These are phyloP conservation scores for Fomitopsis pulvina DNA, from an alignment of 768 basidiomycete genomes.

Conservation along the genomic window DNA sequence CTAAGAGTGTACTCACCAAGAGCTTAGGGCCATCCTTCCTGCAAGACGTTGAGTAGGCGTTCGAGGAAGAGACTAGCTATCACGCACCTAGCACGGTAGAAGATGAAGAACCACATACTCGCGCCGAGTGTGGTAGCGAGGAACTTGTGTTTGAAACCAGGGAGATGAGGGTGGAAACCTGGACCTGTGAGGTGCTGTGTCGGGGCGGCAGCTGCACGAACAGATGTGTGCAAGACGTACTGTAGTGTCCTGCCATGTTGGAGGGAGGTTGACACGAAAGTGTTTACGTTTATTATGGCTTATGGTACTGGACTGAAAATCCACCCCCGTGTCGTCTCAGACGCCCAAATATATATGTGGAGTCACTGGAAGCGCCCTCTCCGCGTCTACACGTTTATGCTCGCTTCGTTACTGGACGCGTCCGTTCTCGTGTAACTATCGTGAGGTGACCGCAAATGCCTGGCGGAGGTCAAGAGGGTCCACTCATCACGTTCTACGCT, in stretches of 20 bases:
- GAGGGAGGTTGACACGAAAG: slow-evolving; percentile 10
- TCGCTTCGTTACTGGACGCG: background rate
- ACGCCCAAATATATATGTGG: background rate
- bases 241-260: slow-evolving; percentile 24
- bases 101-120: slow-evolving; percentile 98
- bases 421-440: background rate
- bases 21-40: slow-evolving; percentile 33
- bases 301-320: background rate
- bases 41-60: slow-evolving; percentile 17
- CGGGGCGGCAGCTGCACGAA: background rate
- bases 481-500: slow-evolving; percentile 33
- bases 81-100: slow-evolving; percentile 86
- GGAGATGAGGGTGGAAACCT: slow-evolving; percentile 88
- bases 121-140: slow-evolving; percentile 84
- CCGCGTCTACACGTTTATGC: background rate
- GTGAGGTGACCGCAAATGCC: background rate
- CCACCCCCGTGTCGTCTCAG: background rate
- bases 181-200: slow-evolving; percentile 35
- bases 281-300: slow-evolving; percentile 11
- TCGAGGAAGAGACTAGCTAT: background rate
- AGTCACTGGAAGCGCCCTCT: background rate
- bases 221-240: slow-evolving; percentile 10
- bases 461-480: background rate
- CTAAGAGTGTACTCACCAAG: slow-evolving; percentile 19
- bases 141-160: slow-evolving; percentile 68